phyloP scores from a whole-genome alignment of 305 asterid species.

The Fraxinus velutina region DNA sequence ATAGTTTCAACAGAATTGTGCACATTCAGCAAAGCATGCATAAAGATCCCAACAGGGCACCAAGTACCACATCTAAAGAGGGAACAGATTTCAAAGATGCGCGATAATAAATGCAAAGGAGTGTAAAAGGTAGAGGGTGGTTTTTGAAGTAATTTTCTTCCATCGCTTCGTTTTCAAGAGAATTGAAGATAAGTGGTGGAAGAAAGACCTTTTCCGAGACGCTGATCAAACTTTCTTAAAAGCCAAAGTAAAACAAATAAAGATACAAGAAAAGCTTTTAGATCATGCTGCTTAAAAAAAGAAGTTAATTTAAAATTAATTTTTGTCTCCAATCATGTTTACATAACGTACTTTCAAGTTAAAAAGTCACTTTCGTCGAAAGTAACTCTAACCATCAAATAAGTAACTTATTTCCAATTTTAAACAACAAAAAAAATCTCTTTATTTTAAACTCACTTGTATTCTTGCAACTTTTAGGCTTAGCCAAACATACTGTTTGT shows the following conservation, averaged over 20 bases:
- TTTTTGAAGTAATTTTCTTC: neutral
- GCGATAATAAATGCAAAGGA: neutral
- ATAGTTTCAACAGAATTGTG: neutral
- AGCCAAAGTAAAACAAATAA: neutral
- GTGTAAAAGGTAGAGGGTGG: neutral
- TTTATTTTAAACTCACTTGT: neutral
- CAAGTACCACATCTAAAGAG: neutral
- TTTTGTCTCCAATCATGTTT: neutral
- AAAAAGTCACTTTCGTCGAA: neutral
- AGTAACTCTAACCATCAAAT: neutral
- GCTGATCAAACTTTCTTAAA: slow-evolving; percentile 5
- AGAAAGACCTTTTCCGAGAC: neutral
- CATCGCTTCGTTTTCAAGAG: neutral
- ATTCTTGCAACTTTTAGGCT: neutral
- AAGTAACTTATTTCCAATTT: neutral
- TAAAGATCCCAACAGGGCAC: neutral
- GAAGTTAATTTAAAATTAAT: neutral
- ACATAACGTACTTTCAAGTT: neutral
- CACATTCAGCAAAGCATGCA: neutral
- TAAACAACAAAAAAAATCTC: neutral
- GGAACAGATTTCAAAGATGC: neutral
- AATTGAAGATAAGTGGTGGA: neutral
- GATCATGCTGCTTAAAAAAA: neutral
- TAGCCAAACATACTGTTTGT: neutral
- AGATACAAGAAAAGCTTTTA: neutral